Evolutionary conservation across 805 yeast species (phyloP), one percentile per base, ranked within the genome.

Genomic region (Candida insectorum): DNA sequence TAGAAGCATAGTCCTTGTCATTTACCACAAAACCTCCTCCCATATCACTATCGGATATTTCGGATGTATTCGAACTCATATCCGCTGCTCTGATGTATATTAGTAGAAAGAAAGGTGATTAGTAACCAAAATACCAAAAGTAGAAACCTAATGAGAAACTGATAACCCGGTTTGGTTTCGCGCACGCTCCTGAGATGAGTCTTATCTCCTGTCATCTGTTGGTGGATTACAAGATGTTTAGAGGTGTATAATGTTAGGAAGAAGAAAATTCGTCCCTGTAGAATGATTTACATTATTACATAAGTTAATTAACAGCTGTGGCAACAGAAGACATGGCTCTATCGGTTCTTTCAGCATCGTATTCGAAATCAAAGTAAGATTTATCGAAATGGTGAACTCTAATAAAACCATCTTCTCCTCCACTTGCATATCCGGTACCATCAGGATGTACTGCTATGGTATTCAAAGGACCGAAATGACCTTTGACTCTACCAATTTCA

Each of bases 391-490:
- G 81, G 64, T 93, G 97, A 43, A 93, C 75, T 69, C 98, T 86
- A 43, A 93, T 84, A 54, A 78, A 86, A 62, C 99, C 99, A 70
- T 93, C 99, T 73, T 93, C 98, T 56, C 96, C 95, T 31, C 98
- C 99, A 39, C 95, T 82, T n/a, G 94, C 89, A 60, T 84, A 93
- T 30, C 91, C 82, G 21, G 83, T 77, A 36, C 97, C 98, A 51
- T 80, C 81, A 37, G 99, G 98, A 62, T 88, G 96, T 34, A 87
- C 85, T 20, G 96, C 96, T 43, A 93, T 75, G 47, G 85, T 79
- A 70, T 93, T 93, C 52, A 93, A 77, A 30, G 99, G 99, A 72
- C 99, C 99, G 73, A 93, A 93, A 70, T 93, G 99, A 38, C 98
- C 99, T 65, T 85, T 86, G 31, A 93, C 91, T 66, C 96, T 82